These are phyloP conservation scores for Penicillium sp. DNA, from an alignment of 2,329 filamentous ascomycete genomes.

Conservation along the genomic window DNA sequence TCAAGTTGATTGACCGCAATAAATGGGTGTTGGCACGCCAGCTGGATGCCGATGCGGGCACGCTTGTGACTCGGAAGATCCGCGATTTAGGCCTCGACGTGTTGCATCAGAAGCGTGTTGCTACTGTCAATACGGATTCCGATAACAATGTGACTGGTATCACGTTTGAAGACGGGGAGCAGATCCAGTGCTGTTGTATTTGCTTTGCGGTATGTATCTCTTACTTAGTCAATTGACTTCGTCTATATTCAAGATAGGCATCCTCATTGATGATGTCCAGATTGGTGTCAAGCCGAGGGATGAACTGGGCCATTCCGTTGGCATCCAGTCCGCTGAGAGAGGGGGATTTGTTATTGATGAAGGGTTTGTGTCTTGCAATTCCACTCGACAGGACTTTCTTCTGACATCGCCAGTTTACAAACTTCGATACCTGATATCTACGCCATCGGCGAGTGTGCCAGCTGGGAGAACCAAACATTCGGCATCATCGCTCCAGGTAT, in stretches of 20 bases:
- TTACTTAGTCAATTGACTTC: not conserved
- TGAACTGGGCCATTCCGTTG: slow-evolving; percentile 67
- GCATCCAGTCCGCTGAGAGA: slow-evolving; percentile 68
- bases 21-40: slow-evolving; percentile 80
- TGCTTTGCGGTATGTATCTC: slow-evolving; percentile 67
- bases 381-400: slow-evolving; percentile 5
- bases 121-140: slow-evolving; percentile 66
- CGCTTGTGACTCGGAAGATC: slow-evolving; percentile 79
- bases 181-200: slow-evolving; percentile 73
- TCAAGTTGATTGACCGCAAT: slow-evolving; percentile 79
- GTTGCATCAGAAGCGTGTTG: slow-evolving; percentile 71
- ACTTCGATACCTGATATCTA: slow-evolving; percentile 74
- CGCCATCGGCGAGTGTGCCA: slow-evolving; percentile 87
- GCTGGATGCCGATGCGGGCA: slow-evolving; percentile 75
- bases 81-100: slow-evolving; percentile 75
- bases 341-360: slow-evolving; percentile 66
- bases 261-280: slow-evolving; percentile 24
- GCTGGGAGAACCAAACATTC: slow-evolving; percentile 82
- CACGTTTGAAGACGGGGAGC: slow-evolving; percentile 75
- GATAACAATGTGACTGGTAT: slow-evolving; percentile 70
- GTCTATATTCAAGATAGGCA: not conserved
- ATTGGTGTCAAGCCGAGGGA: slow-evolving; percentile 82
- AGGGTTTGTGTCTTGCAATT: slow-evolving; percentile 6
- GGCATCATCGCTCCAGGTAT: slow-evolving; percentile 86
- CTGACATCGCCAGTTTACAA: slow-evolving; percentile 46